These are phyloP conservation scores for Flaveria bidentis DNA, from an alignment of 129 eudicot species.

Conservation along the genomic window DNA sequence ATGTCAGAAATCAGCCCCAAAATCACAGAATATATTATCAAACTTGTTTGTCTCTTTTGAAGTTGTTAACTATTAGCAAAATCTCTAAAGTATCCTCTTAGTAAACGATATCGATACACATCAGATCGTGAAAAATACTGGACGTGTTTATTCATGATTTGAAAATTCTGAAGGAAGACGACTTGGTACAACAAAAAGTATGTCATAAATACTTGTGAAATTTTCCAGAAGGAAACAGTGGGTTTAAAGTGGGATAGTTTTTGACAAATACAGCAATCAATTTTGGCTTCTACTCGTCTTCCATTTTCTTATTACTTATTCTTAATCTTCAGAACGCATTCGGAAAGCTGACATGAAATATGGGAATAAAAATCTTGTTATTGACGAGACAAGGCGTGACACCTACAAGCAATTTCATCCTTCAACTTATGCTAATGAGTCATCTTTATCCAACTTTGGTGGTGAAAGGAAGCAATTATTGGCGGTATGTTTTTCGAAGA, in stretches of 20 bases:
- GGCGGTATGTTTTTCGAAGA: slow-evolving; percentile 47
- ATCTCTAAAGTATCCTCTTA: background rate
- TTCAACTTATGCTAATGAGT: slow-evolving; percentile 38
- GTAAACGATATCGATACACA: background rate
- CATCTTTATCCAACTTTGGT: slow-evolving; percentile 53
- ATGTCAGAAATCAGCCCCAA: too few relatives aligned
- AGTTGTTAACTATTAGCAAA: background rate
- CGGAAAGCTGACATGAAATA: slow-evolving; percentile 78
- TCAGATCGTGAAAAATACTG: background rate
- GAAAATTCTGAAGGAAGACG: background rate
- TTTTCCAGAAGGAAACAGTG: slow-evolving; percentile 4
- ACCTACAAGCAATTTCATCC: slow-evolving; percentile 68
- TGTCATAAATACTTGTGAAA: background rate
- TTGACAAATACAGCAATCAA: background rate
- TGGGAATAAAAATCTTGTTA: slow-evolving; percentile 65
- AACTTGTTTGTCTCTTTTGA: background rate
- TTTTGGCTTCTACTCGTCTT: slow-evolving; percentile 1
- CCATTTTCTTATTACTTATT: slow-evolving; percentile 2
- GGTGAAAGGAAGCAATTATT: slow-evolving; percentile 68
- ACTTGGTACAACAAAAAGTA: background rate
- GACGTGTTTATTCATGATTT: background rate
- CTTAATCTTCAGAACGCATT: slow-evolving; percentile 50
- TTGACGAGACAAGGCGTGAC: slow-evolving; percentile 83
- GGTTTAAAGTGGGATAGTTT: background rate
- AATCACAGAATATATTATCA: too few relatives aligned